Conservation (phyloP, 495 filamentous ascomycete genomes). For the Diplogelasinospora grovesii region DNA sequence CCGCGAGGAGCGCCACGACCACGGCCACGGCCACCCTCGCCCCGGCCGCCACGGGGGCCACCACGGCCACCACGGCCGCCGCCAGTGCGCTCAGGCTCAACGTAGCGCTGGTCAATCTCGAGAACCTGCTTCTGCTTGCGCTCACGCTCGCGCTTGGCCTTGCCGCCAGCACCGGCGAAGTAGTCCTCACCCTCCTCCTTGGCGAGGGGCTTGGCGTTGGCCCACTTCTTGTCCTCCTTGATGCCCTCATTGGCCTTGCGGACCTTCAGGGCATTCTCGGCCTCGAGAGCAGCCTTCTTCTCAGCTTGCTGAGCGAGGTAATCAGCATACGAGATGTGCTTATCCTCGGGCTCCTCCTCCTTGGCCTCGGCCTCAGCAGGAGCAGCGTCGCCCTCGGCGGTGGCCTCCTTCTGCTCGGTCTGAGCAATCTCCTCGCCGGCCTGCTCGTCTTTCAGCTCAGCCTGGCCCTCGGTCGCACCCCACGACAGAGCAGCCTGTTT, state of each 20-base stretch:
- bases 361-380: conserved; percentile 26
- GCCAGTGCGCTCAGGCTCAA: conserved; percentile 51
- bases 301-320: conserved; percentile 84
- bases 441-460: conserved; percentile 80
- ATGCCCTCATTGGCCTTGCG: conserved; percentile 87
- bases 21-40: conserved; percentile 40
- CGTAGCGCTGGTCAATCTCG: conserved; percentile 76
- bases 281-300: conserved; percentile 69
- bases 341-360: conserved; percentile 68
- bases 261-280: conserved; percentile 48
- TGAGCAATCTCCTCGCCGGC: conserved; percentile 81
- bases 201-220: conserved; percentile 67
- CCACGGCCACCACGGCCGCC: conserved; percentile 50
- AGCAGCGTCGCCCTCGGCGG: conserved; percentile 25
- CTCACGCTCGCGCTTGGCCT: conserved; percentile 80
- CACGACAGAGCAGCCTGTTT: conserved; percentile 91
- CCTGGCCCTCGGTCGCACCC: conserved; percentile 73
- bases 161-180: conserved; percentile 67
- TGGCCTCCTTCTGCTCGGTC: conserved; percentile 59
- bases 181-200: conserved; percentile 70
- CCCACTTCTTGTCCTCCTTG: conserved; percentile 87
- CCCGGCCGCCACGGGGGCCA: conserved; percentile 41
- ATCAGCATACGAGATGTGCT: conserved; percentile 77
- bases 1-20: conserved; percentile 39
- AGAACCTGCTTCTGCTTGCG: conserved; percentile 87